Evolutionary conservation across 495 filamentous ascomycete genomes (phyloP), one percentile per base, ranked within the genome.

Genomic region (Mytilinidion resinicola): DNA sequence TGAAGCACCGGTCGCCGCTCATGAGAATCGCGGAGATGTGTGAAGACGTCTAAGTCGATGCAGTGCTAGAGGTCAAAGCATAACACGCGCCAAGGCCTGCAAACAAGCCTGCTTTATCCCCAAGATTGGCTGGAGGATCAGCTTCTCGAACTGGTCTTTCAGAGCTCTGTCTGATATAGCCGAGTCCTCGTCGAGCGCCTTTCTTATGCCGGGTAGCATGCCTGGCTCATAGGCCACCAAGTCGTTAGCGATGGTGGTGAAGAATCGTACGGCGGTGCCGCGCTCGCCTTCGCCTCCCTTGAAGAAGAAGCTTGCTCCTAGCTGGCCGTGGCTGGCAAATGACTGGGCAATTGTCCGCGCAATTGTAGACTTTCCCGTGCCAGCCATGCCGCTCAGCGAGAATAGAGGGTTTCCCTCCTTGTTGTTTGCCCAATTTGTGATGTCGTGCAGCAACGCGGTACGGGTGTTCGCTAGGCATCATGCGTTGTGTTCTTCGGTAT

Each of bases 361-460:
- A 47, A 56, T 38, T 12, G 53, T 56, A 55, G 25, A 17, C 43
- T n/a, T 38, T n/a, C n/a, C n/a, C n/a, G n/a, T n/a, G n/a, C n/a
- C n/a, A n/a, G n/a, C n/a, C n/a, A n/a, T n/a, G n/a, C 64, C 70
- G 34, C 59, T 65, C 14, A 74, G 59, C 72, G 67, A 74, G 56
- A 71, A 72, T 58, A 71, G 68, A 30, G 30, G 17, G 42, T 58
- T 62, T 20, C 35, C 20, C 15, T 46, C 34, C 35, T 35, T 48
- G 17, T 50, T 41, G 19, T 63, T 59, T 9, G 41, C 59, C 67
- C 66, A 68, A 3, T 46, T 17, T 3, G 14, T 37, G 11, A 66
- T 66, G 17, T 60, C 34, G 15, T 48, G 52, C 10, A 67, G 67
- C 1, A 69, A 51, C 14, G 61, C 59, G 21, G 55, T 64, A n/a